A percentile compares a stretch with the other conserved stretches of the same genome.
These are phyloP conservation scores for Mycosarcoma maydis DNA, from an alignment of 1,284 basidiomycete species.

Conservation along the genomic window DNA sequence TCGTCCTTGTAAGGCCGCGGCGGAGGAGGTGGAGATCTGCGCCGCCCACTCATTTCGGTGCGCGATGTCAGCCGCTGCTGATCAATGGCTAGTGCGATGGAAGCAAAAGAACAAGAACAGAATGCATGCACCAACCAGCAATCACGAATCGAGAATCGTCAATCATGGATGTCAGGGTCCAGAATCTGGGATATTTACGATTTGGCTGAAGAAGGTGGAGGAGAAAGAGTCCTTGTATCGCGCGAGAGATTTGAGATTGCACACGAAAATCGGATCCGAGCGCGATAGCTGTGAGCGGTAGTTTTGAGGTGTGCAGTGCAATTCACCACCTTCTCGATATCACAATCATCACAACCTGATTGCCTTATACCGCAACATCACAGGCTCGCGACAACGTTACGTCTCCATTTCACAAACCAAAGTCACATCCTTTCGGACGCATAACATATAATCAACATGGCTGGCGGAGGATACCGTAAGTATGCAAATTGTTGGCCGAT, in stretches of 20 bases:
- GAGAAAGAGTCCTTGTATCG: conserved; percentile 9
- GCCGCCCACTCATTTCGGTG: conserved; percentile 20
- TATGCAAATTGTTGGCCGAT: too few relatives aligned
- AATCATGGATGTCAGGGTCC: conserved; percentile 19
- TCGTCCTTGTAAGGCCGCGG: conserved; percentile 22
- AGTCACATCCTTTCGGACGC: too few relatives aligned
- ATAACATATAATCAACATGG: conserved; percentile 44
- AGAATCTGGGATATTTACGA: background rate
- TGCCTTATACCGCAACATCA: too few relatives aligned
- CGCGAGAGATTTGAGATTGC: conserved; percentile 10
- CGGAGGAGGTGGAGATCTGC: conserved; percentile 21
- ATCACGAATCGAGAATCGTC: too few relatives aligned
- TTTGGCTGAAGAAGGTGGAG: conserved; percentile 14
- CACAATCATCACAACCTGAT: conserved; percentile 5
- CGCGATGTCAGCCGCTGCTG: background rate
- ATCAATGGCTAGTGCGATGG: too few relatives aligned
- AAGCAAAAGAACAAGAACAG: background rate
- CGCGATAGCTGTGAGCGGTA: conserved; percentile 17
- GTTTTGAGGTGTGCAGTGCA: conserved; percentile 15
- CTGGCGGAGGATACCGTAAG: conserved; percentile 61
- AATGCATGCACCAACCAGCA: too few relatives aligned
- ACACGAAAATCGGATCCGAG: conserved; percentile 24
- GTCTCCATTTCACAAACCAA: too few relatives aligned
- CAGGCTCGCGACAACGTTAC: background rate
- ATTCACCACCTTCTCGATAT: conserved; percentile 2